Evolutionary conservation across 352 stramenopile genomes (phyloP).

Genomic region (Pythium rhizo-oryzae): DNA sequence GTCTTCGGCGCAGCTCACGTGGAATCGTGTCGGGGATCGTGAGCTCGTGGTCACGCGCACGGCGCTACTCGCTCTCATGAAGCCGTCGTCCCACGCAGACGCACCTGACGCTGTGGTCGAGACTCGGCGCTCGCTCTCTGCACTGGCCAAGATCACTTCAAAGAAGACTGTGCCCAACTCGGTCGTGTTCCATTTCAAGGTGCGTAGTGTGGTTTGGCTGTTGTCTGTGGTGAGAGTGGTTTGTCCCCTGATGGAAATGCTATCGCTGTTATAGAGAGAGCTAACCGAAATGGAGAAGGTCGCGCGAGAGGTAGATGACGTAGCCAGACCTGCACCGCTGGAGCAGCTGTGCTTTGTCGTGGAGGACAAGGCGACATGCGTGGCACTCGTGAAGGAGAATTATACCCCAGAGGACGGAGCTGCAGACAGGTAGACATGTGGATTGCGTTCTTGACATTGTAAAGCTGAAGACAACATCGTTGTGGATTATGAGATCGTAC

Average conservation of each 20-base stretch:
- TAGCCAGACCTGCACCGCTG: conserved; percentile 2
- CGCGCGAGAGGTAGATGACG: conserved; percentile 7
- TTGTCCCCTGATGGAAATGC: neutral
- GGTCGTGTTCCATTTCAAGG: conserved; percentile 78
- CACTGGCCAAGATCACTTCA: conserved; percentile 59
- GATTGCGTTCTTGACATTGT: conserved; percentile 3
- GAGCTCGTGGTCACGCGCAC: conserved; percentile 72
- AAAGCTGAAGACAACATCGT: conserved; percentile 16
- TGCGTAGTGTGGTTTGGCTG: conserved; percentile 26
- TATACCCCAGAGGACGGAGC: conserved; percentile 24
- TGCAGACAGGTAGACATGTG: conserved; percentile 17
- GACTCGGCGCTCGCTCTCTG: conserved; percentile 52
- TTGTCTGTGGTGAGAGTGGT: neutral
- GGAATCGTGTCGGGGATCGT: conserved; percentile 51
- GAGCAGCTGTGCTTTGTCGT: conserved; percentile 42
- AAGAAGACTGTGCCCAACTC: conserved; percentile 61
- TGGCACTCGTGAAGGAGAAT: conserved; percentile 41
- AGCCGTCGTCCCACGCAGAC: conserved; percentile 29
- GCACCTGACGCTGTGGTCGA: conserved; percentile 53
- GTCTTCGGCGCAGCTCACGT: conserved; percentile 26
- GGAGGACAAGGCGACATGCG: conserved; percentile 34
- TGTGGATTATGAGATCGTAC: conserved; percentile 16
- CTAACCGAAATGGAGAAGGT: conserved; percentile 23
- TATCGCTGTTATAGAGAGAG: conserved; percentile 22
- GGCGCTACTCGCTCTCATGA: conserved; percentile 39